Conservation (phyloP, 208 protist species). For the Acanthamoeba culbertsoni region DNA sequence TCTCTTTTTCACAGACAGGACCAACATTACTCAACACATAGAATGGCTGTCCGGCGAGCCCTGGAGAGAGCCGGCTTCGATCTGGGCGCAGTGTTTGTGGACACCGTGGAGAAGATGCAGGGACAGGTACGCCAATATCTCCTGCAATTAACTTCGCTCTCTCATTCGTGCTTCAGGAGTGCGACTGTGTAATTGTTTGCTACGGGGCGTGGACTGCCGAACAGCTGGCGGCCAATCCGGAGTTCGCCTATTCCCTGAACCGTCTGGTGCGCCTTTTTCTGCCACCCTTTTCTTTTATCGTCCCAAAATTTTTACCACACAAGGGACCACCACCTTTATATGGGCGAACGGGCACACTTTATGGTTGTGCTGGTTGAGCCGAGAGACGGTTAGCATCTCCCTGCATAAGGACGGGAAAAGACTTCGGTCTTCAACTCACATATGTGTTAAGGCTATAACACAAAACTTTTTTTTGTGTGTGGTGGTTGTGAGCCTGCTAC, state of each 20-base stretch:
- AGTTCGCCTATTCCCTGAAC: neutral
- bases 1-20: no score
- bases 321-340: neutral
- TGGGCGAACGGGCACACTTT: neutral
- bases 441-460: slow-evolving; percentile 47
- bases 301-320: neutral
- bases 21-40: no score
- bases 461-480: neutral
- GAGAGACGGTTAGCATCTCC: slow-evolving; percentile 51
- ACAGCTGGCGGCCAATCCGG: neutral
- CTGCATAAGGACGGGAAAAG: slow-evolving; percentile 51
- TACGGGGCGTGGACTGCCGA: neutral
- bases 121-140: neutral
- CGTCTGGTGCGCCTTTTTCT: neutral
- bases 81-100: neutral
- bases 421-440: slow-evolving; percentile 50
- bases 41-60: neutral
- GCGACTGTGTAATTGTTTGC: neutral
- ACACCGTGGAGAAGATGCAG: slow-evolving; percentile 3
- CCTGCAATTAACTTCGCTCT: neutral
- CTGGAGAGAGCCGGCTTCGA: neutral
- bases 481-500: neutral
- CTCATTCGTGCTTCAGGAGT: neutral
- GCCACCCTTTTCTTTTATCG: no score
- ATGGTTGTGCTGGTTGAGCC: slow-evolving; percentile 36